Evolutionary conservation across 1,139 yeast species (phyloP).

Genomic region (Yamadazyma jaroonii): DNA sequence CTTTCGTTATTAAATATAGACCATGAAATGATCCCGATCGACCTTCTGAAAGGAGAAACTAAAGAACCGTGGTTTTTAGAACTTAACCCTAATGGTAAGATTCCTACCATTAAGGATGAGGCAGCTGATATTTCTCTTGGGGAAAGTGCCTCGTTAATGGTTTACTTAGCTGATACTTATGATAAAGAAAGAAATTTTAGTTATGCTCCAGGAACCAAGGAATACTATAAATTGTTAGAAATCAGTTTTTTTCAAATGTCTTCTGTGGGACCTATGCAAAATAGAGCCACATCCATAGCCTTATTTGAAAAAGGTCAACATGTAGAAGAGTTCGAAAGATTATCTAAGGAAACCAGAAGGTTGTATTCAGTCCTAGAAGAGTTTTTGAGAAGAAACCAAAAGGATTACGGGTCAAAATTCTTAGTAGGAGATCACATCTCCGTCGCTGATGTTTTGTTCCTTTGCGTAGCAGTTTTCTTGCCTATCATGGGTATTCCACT

Average conservation of each 20-base stretch:
- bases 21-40: constrained; percentile 42
- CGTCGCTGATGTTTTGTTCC: constrained; percentile 45
- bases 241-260: constrained; percentile 56
- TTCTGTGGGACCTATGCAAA: constrained; percentile 61
- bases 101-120: constrained; percentile 54
- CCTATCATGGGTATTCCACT: too few relatives aligned
- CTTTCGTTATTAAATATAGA: constrained; percentile 47
- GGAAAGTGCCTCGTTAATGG: constrained; percentile 60
- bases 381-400: constrained; percentile 27
- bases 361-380: constrained; percentile 52
- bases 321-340: too few relatives aligned
- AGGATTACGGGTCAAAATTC: constrained; percentile 41
- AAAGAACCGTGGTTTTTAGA: constrained; percentile 56
- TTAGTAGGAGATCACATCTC: constrained; percentile 57
- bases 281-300: too few relatives aligned
- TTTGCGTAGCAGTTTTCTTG: too few relatives aligned
- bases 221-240: constrained; percentile 50
- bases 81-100: constrained; percentile 61
- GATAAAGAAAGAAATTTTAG: constrained; percentile 52
- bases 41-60: too few relatives aligned
- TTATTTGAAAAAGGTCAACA: too few relatives aligned
- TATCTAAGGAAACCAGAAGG: constrained; percentile 52
- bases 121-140: constrained; percentile 41
- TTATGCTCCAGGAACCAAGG: constrained; percentile 39
- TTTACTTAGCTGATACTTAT: constrained; percentile 54